Evolutionary conservation across 2,329 filamentous ascomycete species (phyloP).

Genomic region (Tolypocladium ophioglossoides): DNA sequence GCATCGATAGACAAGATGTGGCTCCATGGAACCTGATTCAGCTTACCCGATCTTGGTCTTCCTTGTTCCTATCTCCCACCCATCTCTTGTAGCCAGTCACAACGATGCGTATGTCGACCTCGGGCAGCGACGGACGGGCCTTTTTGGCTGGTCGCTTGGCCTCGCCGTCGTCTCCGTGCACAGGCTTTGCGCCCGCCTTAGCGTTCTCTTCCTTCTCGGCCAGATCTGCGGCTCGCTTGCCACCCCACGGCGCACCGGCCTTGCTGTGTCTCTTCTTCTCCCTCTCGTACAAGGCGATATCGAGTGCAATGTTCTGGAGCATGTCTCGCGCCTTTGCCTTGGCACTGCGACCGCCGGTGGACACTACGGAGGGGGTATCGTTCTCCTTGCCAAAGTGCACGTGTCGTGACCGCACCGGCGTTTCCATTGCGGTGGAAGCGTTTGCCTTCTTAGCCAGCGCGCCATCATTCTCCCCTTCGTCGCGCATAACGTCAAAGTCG

Average conservation of each 20-base stretch:
- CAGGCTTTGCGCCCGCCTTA: slow-evolving; percentile 26
- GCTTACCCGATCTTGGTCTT: slow-evolving; percentile 71
- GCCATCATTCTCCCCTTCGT: slow-evolving; percentile 26
- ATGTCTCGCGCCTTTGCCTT: slow-evolving; percentile 75
- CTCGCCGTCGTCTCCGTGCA: slow-evolving; percentile 30
- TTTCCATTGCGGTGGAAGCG: slow-evolving; percentile 18
- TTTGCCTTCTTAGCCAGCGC: slow-evolving; percentile 7
- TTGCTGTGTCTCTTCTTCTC: slow-evolving; percentile 68
- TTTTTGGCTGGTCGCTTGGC: slow-evolving; percentile 48
- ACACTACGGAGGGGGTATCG: slow-evolving; percentile 57
- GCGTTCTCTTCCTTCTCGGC: slow-evolving; percentile 42
- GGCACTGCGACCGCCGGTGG: slow-evolving; percentile 71
- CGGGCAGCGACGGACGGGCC: slow-evolving; percentile 46
- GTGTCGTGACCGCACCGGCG: slow-evolving; percentile 31
- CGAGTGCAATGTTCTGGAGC: slow-evolving; percentile 66
- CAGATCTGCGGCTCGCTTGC: slow-evolving; percentile 49
- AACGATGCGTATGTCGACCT: slow-evolving; percentile 64
- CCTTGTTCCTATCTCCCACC: slow-evolving; percentile 61
- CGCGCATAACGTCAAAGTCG: slow-evolving; percentile 33
- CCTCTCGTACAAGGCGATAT: slow-evolving; percentile 86
- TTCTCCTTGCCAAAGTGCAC: slow-evolving; percentile 67
- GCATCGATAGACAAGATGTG: slow-evolving; percentile 4
- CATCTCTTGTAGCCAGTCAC: slow-evolving; percentile 79
- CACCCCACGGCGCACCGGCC: slow-evolving; percentile 44
- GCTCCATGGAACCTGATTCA: background rate